Base-by-base conservation (phyloP, 192 early-diverging fungal genomes). In the Helicostylum pulchrum region DNA sequence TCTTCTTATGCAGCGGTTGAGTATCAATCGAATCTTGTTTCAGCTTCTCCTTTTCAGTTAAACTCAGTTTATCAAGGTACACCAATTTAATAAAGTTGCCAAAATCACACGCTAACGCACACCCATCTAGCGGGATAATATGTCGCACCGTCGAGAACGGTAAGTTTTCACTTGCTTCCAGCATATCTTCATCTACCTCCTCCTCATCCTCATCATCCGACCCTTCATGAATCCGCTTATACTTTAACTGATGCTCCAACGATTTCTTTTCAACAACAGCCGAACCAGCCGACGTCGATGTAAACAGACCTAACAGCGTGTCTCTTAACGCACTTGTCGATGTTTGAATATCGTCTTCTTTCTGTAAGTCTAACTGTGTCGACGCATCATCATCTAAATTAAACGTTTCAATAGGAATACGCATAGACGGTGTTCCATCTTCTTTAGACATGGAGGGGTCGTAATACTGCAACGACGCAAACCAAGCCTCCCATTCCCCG, bases 21-120 rank as follows among this genome's bases (percentile, higher is more conserved):
- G 7, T 39, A 10, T 39, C 36, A n/a, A 59, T 59, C 6, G 36
- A 39, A 20, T 59, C 57, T 23, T 43, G 10, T 17, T 20, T 26
- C 19, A 58, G 39, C 20, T 26, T 17, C 3, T 43, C 55, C 55
- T 58, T 58, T 43, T 58, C 34, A 1, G 55, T 58, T 2, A 58
- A 32, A 43, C 55, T 58, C 1, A 36, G 55, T 44, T 21, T 10
- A 59, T 59, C 56, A 15, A 59, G 21, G 36, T 26, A 65, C 12
- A 72, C 47, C 14, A 72, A 19, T 49, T 75, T 75, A 5, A 75
- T 43, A 58, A 75, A 75, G 23, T 75, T 75, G 7, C 73, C 73
- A 57, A 61, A 75, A 23, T 75, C 73, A 26, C 64, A 75, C 1
- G 67, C 73, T 4, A 75, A n/a, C 0, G 67, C 73, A 26, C 47